Evolutionary conservation across 176 grass and related monocot genomes (phyloP).

Genomic region (Ensete ventricosum): DNA sequence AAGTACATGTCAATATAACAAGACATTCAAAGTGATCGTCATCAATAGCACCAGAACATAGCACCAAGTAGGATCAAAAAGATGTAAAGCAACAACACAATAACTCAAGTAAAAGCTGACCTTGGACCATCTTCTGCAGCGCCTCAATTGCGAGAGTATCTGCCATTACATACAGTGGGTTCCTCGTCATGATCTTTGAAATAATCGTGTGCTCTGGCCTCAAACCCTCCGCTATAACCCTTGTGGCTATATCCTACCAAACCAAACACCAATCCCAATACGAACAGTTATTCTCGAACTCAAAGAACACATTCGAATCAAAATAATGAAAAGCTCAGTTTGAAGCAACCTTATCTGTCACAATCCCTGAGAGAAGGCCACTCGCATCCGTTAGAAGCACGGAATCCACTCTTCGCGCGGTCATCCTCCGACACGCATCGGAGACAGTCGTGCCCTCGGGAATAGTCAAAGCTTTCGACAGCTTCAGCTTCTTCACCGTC

Average conservation of each 20-base stretch:
- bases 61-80: neutral
- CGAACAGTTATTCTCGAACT: neutral
- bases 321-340: neutral
- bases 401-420: constrained; percentile 57
- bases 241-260: constrained; percentile 72
- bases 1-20: neutral
- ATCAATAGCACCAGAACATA: neutral
- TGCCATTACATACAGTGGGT: constrained; percentile 63
- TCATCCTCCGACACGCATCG: constrained; percentile 92
- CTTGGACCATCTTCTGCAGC: constrained; percentile 97
- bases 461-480: constrained; percentile 94
- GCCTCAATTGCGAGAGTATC: constrained; percentile 81
- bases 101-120: constrained; percentile 24
- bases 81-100: neutral
- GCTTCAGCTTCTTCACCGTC: constrained; percentile 88
- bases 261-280: constrained; percentile 14
- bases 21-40: neutral
- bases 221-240: constrained; percentile 84
- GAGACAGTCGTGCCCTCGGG: constrained; percentile 73
- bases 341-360: constrained; percentile 72
- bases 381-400: constrained; percentile 83
- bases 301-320: constrained; percentile 15
- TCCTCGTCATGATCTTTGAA: constrained; percentile 93
- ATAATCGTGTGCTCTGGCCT: constrained; percentile 76
- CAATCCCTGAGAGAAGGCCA: constrained; percentile 94